Conservation (phyloP, 2,329 filamentous ascomycete species). For the Sporothrix schenckii region DNA sequence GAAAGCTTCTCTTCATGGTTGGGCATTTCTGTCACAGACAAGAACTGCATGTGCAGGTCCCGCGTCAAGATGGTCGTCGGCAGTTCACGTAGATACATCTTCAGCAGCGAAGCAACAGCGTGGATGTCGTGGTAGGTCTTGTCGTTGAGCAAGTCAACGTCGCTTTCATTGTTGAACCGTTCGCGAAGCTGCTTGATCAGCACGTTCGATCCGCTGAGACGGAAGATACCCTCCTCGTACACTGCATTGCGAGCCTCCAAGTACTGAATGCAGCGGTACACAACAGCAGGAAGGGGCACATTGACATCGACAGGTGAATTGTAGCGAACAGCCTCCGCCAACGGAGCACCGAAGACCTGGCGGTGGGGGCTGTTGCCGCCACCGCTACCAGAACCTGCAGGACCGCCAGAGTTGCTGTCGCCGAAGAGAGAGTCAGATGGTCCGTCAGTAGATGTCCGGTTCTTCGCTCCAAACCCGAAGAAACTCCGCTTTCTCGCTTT, state of each 20-base stretch:
- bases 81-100: slow-evolving; percentile 89
- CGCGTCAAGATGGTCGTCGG: slow-evolving; percentile 88
- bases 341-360: slow-evolving; percentile 80
- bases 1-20: slow-evolving; percentile 75
- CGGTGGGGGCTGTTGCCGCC: slow-evolving; percentile 57
- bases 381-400: slow-evolving; percentile 42
- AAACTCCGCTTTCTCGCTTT: slow-evolving; percentile 78
- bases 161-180: slow-evolving; percentile 89
- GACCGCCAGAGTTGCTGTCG: slow-evolving; percentile 48
- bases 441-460: slow-evolving; percentile 60
- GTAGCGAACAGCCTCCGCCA: slow-evolving; percentile 83
- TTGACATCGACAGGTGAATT: slow-evolving; percentile 73
- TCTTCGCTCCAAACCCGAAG: slow-evolving; percentile 68
- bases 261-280: slow-evolving; percentile 95
- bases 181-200: slow-evolving; percentile 90
- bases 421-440: slow-evolving; percentile 57
- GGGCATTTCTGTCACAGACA: slow-evolving; percentile 78
- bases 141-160: slow-evolving; percentile 82
- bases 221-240: slow-evolving; percentile 92
- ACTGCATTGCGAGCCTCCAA: slow-evolving; percentile 79
- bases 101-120: slow-evolving; percentile 89
- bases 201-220: slow-evolving; percentile 93
- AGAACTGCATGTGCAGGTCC: slow-evolving; percentile 86
- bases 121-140: slow-evolving; percentile 93
- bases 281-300: slow-evolving; percentile 82